Percentiles rank a stretch among this genome's conserved stretches.
phyloP scores from a whole-genome alignment of 1,284 basidiomycete species.

The Trichosporon sp. region DNA sequence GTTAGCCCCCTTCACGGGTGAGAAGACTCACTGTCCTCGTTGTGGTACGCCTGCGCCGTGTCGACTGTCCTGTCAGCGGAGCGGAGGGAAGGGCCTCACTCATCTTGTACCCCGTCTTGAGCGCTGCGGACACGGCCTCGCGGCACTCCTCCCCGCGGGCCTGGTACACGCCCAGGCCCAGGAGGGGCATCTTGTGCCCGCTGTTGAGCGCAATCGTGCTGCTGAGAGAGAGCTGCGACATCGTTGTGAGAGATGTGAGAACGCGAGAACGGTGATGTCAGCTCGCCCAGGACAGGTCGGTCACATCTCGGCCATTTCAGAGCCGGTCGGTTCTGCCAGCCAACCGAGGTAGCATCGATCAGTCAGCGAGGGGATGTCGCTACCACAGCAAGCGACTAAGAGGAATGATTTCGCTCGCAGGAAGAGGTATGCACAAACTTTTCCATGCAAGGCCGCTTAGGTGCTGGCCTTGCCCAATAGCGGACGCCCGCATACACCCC shows the following conservation, averaged over 20 bases:
- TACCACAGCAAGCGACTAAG: too few relatives aligned
- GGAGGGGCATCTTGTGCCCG: slow-evolving; percentile 58
- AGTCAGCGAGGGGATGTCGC: too few relatives aligned
- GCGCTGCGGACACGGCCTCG: slow-evolving; percentile 61
- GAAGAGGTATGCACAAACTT: too few relatives aligned
- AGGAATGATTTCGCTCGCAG: too few relatives aligned
- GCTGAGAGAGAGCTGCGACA: slow-evolving; percentile 24
- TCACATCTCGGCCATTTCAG: slow-evolving; percentile 3
- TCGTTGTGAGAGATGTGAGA: background rate
- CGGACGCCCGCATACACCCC: too few relatives aligned
- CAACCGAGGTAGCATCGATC: background rate
- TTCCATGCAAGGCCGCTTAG: too few relatives aligned
- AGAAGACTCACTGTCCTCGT: slow-evolving; percentile 67
- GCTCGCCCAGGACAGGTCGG: background rate
- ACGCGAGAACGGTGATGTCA: background rate
- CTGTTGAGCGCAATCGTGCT: slow-evolving; percentile 40
- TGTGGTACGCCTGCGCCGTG: slow-evolving; percentile 64
- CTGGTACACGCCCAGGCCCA: slow-evolving; percentile 80
- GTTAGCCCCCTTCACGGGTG: background rate
- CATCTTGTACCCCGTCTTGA: slow-evolving; percentile 66
- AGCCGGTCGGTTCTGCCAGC: background rate
- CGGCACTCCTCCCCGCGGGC: slow-evolving; percentile 56
- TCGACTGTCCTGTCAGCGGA: slow-evolving; percentile 29
- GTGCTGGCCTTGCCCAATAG: too few relatives aligned
- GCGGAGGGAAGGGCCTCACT: slow-evolving; percentile 43